Conservation (phyloP, 495 filamentous ascomycete genomes). For the Podospora fimiseda region DNA sequence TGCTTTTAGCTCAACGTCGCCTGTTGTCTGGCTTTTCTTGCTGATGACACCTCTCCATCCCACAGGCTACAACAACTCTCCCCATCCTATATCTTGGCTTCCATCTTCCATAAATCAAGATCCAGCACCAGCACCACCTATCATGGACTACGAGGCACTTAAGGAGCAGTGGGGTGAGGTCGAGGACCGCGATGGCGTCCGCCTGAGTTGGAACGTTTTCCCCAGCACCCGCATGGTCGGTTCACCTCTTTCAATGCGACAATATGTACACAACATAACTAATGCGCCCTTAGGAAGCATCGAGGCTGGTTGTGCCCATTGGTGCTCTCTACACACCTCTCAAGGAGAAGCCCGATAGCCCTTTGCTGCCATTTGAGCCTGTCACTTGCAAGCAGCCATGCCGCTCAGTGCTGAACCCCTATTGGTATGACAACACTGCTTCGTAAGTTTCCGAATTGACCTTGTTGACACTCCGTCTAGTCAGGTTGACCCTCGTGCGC, state of each 20-base stretch:
- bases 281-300: slow-evolving; percentile 68
- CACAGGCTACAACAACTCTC: not conserved
- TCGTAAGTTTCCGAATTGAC: not conserved
- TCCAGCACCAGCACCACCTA: not conserved
- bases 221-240: slow-evolving; percentile 92
- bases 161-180: slow-evolving; percentile 98
- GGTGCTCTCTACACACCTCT: slow-evolving; percentile 94
- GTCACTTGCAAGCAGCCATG: slow-evolving; percentile 96
- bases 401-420: slow-evolving; percentile 93
- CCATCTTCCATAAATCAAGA: not conserved
- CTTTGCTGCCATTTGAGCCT: slow-evolving; percentile 90
- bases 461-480: slow-evolving; percentile 43
- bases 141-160: slow-evolving; percentile 55
- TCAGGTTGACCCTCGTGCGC: slow-evolving; percentile 89
- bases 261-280: slow-evolving; percentile 9
- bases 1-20: not conserved
- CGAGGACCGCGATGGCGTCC: slow-evolving; percentile 93
- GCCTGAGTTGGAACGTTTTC: slow-evolving; percentile 99
- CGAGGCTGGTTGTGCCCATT: slow-evolving; percentile 92
- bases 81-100: not conserved
- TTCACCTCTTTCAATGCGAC: not conserved
- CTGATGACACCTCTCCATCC: slow-evolving; percentile 29
- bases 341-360: slow-evolving; percentile 88
- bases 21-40: slow-evolving; percentile 2
- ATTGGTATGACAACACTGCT: slow-evolving; percentile 57